Conservation (phyloP, 2,329 filamentous ascomycete genomes). For the Colletotrichum trifolii region DNA sequence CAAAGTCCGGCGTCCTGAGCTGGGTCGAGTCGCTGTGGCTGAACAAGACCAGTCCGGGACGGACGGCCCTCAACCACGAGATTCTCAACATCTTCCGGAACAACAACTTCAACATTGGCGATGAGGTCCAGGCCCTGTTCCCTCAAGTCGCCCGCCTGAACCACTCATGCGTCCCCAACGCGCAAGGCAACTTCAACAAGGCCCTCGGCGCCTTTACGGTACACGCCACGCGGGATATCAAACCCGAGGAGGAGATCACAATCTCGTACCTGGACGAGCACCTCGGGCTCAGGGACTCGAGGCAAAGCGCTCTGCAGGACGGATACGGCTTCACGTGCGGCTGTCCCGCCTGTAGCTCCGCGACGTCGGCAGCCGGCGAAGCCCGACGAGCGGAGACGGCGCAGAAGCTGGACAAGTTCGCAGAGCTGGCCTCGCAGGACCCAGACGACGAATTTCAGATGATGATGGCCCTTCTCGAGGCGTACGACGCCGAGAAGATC, state of each 20-base stretch:
- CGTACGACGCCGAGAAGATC: constrained; percentile 23
- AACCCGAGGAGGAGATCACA: constrained; percentile 28
- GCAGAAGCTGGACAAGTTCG: constrained; percentile 12
- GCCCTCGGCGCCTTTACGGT: constrained; percentile 19
- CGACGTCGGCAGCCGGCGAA: constrained; percentile 10
- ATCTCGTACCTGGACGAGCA: constrained; percentile 35
- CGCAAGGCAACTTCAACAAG: constrained; percentile 32
- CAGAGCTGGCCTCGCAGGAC: constrained; percentile 7
- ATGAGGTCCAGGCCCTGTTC: constrained; percentile 20
- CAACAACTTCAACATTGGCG: constrained; percentile 34
- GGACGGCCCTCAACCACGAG: constrained; percentile 23
- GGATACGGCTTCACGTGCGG: constrained; percentile 28
- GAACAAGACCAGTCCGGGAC: constrained; percentile 16
- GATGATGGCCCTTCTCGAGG: constrained; percentile 15
- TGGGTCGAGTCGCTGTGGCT: constrained; percentile 33
- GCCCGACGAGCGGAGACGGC: constrained; percentile 11
- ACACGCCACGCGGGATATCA: constrained; percentile 26
- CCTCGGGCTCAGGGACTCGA: constrained; percentile 1
- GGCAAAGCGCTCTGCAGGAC: constrained; percentile 8
- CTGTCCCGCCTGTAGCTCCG: constrained; percentile 17
- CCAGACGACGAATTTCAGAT: constrained; percentile 15
- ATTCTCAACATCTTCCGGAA: constrained; percentile 36
- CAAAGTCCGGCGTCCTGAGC: constrained; percentile 26
- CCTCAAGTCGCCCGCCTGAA: constrained; percentile 29
- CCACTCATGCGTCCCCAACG: constrained; percentile 34